Evolutionary conservation across 2,329 filamentous ascomycete species (phyloP), one percentile per base, ranked within the genome.

Genomic region (Ilyonectria robusta): DNA sequence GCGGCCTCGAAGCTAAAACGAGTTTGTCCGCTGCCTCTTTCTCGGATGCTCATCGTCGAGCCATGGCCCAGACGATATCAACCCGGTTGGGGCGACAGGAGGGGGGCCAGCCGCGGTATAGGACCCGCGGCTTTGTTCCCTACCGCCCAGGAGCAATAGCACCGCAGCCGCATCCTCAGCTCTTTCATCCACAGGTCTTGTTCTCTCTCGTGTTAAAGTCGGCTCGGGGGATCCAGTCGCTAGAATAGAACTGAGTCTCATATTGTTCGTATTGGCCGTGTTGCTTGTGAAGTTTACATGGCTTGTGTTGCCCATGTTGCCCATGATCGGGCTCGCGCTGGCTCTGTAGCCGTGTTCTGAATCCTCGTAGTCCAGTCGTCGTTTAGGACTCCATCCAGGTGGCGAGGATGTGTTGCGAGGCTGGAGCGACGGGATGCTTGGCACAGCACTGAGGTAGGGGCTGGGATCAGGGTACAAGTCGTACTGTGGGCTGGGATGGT

Each of bases 401-500:
- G 55, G 56, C 23, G 40, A 58, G 37, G 26, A 31, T 9, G 55
- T 59, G 2, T 63, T n/a, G 23, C 63, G 66, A 15, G 64, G 58
- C 7, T 70, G 71, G 33, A 66, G 31, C 19, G 65, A 61, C 19
- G 67, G 44, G 19, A 70, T 69, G 3, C 70, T 71, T 19, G 74
- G 74, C 13, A 76, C 65, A 2, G 72, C 66, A 31, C 70, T 76
- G 37, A 76, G 69, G 40, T 56, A 72, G 3, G 73, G 74, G 40
- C 65, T 57, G 6, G 71, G 35, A 13, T 62, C 51, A 3, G 51
- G 26, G 19, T 67, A 65, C 35, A 57, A 46, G 42, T 76, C 74
- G 31, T 68, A 67, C 19, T 72, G 71, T 6, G 71, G 74, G 23
- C 65, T 70, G 10, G 65, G 35, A 17, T 62, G 62, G 19, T 66